Evolutionary conservation across 2,329 filamentous ascomycete genomes (phyloP).

Genomic region (Alternaria triticimaculans): DNA sequence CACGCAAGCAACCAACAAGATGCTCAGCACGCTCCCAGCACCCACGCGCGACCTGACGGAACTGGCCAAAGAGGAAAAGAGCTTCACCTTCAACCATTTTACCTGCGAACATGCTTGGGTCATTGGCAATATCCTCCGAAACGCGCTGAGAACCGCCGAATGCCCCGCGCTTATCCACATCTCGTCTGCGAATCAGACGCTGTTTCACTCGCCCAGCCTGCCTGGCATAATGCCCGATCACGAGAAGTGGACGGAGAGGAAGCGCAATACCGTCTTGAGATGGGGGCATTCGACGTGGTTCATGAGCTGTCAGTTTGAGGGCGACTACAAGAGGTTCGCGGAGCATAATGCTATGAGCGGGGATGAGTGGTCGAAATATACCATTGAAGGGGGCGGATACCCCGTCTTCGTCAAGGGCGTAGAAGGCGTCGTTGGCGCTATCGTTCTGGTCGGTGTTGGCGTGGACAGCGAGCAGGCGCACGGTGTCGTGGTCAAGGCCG

Average conservation of each 20-base stretch:
- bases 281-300: constrained; percentile 75
- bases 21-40: constrained; percentile 36
- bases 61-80: constrained; percentile 51
- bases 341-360: constrained; percentile 66
- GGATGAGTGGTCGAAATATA: constrained; percentile 67
- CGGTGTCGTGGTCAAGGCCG: constrained; percentile 73
- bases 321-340: constrained; percentile 69
- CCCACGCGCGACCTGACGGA: constrained; percentile 47
- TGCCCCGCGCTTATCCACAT: constrained; percentile 69
- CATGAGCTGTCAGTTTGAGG: constrained; percentile 72
- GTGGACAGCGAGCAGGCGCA: constrained; percentile 81
- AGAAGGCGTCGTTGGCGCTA: constrained; percentile 76
- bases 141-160: constrained; percentile 63
- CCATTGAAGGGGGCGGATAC: constrained; percentile 79
- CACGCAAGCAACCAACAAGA: constrained; percentile 12
- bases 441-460: constrained; percentile 70
- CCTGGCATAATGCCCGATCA: constrained; percentile 74
- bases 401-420: constrained; percentile 75
- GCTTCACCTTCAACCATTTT: constrained; percentile 62
- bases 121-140: constrained; percentile 69
- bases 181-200: constrained; percentile 65
- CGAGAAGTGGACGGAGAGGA: constrained; percentile 67
- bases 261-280: constrained; percentile 73
- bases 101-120: constrained; percentile 69
- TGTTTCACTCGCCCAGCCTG: constrained; percentile 75